Conservation (phyloP, 2,329 filamentous ascomycete species). For the Madurella fahalii region DNA sequence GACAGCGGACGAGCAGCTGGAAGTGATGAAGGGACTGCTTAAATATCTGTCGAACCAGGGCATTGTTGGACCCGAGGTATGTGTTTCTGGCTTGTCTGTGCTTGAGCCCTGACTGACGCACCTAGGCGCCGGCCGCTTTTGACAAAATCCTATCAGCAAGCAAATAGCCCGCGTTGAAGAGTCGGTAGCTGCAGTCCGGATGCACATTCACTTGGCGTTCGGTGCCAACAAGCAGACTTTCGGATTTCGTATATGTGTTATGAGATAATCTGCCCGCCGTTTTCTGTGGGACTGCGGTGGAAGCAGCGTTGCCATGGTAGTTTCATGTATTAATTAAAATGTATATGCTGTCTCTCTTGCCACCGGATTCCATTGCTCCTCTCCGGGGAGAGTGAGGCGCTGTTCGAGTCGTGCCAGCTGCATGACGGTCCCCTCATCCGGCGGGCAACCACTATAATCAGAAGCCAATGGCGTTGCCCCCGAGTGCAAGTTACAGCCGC, state of each 20-base stretch:
- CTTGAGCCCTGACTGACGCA: not conserved
- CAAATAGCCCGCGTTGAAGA: slow-evolving; percentile 5
- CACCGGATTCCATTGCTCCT: no score
- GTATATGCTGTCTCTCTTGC: no score
- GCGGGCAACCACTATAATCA: no score
- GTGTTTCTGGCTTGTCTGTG: slow-evolving; percentile 13
- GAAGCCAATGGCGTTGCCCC: no score
- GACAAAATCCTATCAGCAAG: slow-evolving; percentile 8
- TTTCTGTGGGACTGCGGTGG: no score
- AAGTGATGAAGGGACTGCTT: slow-evolving; percentile 63
- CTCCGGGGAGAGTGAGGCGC: no score
- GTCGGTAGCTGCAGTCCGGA: not conserved
- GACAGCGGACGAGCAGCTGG: slow-evolving; percentile 81
- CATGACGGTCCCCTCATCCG: no score
- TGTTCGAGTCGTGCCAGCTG: no score
- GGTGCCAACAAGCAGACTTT: slow-evolving; percentile 16
- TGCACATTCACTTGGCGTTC: slow-evolving; percentile 14
- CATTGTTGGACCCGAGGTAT: slow-evolving; percentile 38
- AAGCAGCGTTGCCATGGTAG: no score
- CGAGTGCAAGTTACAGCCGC: no score
- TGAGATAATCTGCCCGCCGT: not conserved
- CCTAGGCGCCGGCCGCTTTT: slow-evolving; percentile 8
- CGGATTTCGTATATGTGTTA: not conserved
- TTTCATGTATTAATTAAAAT: no score
- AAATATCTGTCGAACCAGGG: slow-evolving; percentile 64